Percentiles rank a stretch among this genome's conserved stretches.
Conservation (phyloP, 1,139 yeast genomes). For the Yamadazyma trypodendri region DNA sequence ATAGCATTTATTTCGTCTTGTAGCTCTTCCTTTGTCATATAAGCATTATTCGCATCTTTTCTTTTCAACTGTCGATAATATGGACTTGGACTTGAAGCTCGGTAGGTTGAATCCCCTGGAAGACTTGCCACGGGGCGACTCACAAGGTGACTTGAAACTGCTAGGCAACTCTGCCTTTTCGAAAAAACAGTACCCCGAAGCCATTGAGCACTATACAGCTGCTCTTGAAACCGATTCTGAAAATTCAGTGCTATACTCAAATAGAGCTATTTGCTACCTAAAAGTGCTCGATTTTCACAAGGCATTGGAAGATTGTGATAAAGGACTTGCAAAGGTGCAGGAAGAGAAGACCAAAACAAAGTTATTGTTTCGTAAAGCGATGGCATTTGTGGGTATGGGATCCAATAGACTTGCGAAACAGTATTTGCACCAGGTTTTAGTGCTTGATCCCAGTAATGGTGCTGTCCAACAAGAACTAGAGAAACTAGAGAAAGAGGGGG, state of each 20-base stretch:
- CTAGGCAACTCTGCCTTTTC: constrained; percentile 72
- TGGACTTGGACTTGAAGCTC: background rate
- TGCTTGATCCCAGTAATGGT: constrained; percentile 44
- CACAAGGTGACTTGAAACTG: constrained; percentile 28
- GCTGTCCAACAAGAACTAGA: constrained; percentile 30
- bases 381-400: constrained; percentile 40
- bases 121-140: too few species aligned
- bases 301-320: constrained; percentile 61
- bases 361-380: constrained; percentile 56
- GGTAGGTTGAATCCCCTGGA: too few species aligned
- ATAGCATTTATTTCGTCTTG: constrained; percentile 80
- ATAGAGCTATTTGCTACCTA: constrained; percentile 73
- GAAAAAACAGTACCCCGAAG: constrained; percentile 50
- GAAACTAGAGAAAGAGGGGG: constrained; percentile 4
- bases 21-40: constrained; percentile 54
- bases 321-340: constrained; percentile 48
- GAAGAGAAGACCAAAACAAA: constrained; percentile 41
- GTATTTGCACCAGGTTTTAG: constrained; percentile 42
- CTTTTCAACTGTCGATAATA: constrained; percentile 1
- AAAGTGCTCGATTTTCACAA: constrained; percentile 53
- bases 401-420: constrained; percentile 29
- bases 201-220: constrained; percentile 61
- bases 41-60: constrained; percentile 1
- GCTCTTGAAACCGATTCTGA: constrained; percentile 58
- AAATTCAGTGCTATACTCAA: constrained; percentile 70